phyloP scores from a whole-genome alignment of 2,329 filamentous ascomycete genomes.

The Stenocarpella maydis region DNA sequence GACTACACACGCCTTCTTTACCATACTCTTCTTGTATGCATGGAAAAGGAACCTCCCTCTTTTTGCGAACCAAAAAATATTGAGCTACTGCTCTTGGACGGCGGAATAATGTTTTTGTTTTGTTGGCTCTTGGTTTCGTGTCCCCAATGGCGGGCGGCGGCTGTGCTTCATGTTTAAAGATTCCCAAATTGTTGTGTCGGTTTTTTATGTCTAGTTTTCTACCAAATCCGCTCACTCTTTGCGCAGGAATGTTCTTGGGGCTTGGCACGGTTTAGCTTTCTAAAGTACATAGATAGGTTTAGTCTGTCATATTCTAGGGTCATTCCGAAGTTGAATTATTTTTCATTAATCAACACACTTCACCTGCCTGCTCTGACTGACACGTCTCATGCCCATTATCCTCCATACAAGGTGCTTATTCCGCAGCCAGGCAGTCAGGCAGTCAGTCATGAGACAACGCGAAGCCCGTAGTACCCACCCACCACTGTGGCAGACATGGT shows the following conservation, averaged over 20 bases:
- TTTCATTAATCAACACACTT: constrained; percentile 2
- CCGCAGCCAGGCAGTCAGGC: background rate
- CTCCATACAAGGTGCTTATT: background rate
- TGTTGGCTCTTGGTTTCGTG: background rate
- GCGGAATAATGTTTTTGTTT: background rate
- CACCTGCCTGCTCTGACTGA: background rate
- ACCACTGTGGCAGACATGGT: background rate
- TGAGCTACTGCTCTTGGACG: background rate
- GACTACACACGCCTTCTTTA: background rate
- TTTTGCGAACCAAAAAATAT: background rate
- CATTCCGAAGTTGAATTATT: background rate
- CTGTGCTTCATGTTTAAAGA: constrained; percentile 24
- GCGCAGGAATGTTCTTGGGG: background rate
- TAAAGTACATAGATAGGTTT: constrained; percentile 26
- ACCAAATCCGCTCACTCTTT: background rate
- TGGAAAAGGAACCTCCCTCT: constrained; percentile 9
- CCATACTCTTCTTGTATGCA: background rate
- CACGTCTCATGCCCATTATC: background rate
- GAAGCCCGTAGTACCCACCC: background rate
- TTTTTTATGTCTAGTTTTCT: background rate
- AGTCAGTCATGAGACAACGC: background rate
- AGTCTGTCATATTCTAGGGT: constrained; percentile 24
- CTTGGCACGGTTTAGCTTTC: constrained; percentile 3
- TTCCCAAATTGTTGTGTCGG: constrained; percentile 24
- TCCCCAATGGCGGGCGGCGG: background rate